phyloP scores from a whole-genome alignment of 208 protist genomes.

The Chromosphaera perkinsii region DNA sequence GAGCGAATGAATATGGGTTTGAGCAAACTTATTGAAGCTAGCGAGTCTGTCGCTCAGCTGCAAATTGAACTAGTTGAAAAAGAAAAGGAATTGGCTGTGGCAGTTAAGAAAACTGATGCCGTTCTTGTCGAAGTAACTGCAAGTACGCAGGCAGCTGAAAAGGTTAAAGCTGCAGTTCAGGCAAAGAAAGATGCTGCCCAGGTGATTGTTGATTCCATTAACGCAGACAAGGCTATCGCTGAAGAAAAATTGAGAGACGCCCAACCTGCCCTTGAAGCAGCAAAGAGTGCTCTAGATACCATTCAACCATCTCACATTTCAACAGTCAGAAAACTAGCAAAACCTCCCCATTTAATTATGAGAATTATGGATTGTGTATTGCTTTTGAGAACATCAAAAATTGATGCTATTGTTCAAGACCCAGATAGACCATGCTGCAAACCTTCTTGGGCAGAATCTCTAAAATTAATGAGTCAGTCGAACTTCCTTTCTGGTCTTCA shows the following conservation, averaged over 20 bases:
- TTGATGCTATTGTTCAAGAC: not conserved
- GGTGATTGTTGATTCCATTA: no score
- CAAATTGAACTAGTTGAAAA: slow-evolving; percentile 53
- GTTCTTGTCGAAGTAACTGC: slow-evolving; percentile 75
- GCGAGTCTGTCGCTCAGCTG: slow-evolving; percentile 72
- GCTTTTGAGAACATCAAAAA: not conserved
- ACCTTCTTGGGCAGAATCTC: slow-evolving; percentile 15
- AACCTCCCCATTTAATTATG: no score
- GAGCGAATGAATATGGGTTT: slow-evolving; percentile 86
- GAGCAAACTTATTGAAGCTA: slow-evolving; percentile 78
- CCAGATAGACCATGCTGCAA: slow-evolving; percentile 37
- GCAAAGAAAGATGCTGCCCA: slow-evolving; percentile 25
- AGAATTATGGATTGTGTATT: no score
- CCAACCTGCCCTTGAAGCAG: no score
- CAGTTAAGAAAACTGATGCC: slow-evolving; percentile 72
- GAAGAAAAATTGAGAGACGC: no score
- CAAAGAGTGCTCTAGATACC: no score
- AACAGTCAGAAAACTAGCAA: no score
- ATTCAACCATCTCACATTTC: no score
- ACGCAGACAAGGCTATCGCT: no score
- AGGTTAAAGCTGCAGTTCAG: slow-evolving; percentile 51
- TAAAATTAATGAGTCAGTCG: slow-evolving; percentile 52
- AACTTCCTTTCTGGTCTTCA: slow-evolving; percentile 54
- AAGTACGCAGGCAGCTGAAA: slow-evolving; percentile 65
- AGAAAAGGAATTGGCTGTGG: slow-evolving; percentile 57